Evolutionary conservation across 495 filamentous ascomycete species (phyloP).

Genomic region (Penicillium maclennaniae): DNA sequence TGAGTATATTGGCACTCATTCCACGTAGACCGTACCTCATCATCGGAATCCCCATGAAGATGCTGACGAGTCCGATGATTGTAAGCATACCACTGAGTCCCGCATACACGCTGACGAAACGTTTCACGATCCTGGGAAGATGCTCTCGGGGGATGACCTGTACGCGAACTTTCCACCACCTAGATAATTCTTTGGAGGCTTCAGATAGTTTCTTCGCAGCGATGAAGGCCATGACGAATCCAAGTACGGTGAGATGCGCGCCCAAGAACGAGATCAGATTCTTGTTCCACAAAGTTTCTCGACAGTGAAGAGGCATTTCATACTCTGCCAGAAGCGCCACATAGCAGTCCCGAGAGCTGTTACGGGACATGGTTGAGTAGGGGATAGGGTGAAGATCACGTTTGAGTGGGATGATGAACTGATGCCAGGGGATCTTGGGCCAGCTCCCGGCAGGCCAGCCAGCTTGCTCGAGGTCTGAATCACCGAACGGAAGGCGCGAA

Average conservation of each 20-base stretch:
- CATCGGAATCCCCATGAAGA: background rate
- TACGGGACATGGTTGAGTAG: background rate
- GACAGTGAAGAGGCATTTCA: background rate
- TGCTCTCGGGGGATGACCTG: background rate
- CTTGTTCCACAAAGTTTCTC: too few species aligned
- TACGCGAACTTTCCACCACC: background rate
- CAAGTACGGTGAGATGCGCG: too few species aligned
- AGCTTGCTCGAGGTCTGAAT: slow-evolving; percentile 34
- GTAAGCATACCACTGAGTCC: background rate
- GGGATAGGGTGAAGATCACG: slow-evolving; percentile 10
- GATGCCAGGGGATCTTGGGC: slow-evolving; percentile 41
- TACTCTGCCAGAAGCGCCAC: background rate
- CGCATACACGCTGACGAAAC: background rate
- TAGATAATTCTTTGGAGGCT: too few species aligned
- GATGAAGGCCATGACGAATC: too few species aligned
- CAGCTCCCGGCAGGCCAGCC: slow-evolving; percentile 27
- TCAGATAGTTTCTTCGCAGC: too few species aligned
- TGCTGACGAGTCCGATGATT: background rate
- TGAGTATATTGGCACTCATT: background rate
- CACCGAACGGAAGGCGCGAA: slow-evolving; percentile 37
- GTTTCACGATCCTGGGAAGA: background rate
- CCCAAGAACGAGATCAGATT: too few species aligned
- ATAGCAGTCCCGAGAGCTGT: background rate
- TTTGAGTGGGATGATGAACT: slow-evolving; percentile 40
- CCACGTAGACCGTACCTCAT: background rate